Base-by-base conservation (phyloP, 108 stramenopile species). In the Aurantiochytrium sp. region DNA sequence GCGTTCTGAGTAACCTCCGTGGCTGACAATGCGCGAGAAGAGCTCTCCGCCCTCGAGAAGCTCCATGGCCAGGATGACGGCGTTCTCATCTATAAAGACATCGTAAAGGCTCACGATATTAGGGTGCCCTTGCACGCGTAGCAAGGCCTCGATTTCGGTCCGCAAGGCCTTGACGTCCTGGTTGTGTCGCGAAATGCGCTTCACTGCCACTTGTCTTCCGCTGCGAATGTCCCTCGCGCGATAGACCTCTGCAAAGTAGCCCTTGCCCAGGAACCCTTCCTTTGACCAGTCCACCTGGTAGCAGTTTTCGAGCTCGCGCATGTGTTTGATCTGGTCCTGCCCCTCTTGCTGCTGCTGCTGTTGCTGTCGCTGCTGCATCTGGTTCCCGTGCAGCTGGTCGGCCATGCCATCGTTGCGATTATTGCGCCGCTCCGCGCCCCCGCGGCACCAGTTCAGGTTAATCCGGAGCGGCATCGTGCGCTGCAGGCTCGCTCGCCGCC, bases 31-130 rank as follows among this genome's bases (percentile, higher is more conserved):
- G 97, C 97, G 73, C 3, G 73, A 83, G 91, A 96, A 98, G 23
- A 98, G 92, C 93, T 98, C 98, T 42, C 96, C 96, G 72, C 98
- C 98, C 5, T 87, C 88, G 73, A 95, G 94, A 5, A 97, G 91
- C 94, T 96, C 95, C 58, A 93, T 93, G 57, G 55, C 90, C 88
- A 94, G 87, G 87, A 91, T 91, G 21, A 92, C 88, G 59, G 59
- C 44, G 21, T 53, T 42, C 6, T 21, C 6, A 14, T 29, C 21
- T 49, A 91, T 90, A 53, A 92, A 91, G 6, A 94, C 90, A 44
- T 94, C 92, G 25, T 73, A 43, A 57, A 93, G 45, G 5, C 18
- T 14, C 19, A 94, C 92, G 51, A 94, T 92, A 72, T 94, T 93
- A 4, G 83, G 87, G 58, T 94, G 93, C 19, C 73, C 73, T 12